Evolutionary conservation across 164 flowering plant genomes (phyloP), one percentile per base, ranked within the genome.

Genomic region (Vitis rupestris): DNA sequence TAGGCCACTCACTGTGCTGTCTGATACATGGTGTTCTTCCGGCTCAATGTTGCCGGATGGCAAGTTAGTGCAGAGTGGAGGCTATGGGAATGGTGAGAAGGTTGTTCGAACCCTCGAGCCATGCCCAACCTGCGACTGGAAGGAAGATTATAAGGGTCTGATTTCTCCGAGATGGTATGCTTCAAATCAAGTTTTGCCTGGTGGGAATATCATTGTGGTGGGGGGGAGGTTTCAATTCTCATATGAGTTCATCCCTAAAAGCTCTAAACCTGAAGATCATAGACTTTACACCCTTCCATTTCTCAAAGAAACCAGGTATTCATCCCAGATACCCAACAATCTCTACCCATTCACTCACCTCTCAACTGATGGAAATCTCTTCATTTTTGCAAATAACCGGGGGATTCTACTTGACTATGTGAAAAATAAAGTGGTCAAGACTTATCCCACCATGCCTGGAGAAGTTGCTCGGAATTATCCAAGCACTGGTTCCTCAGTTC

Each of bases 1-100:
- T 1, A 76, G 91, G 0, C 79, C 86, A 4, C 86, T 85, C 44
- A 74, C 78, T 0, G 30, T 85, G 0, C 60, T 10, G 4, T 76
- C 84, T 0, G 85, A 87, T 58, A 76, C 85, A 6, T 87, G 88
- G 88, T 85, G 88, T 72, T 87, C 90, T 4, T 85, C 90, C 0
- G 90, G 90, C 10, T 69, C 85, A 12, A 17, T 82, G 37, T 50
- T 73, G 0, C 56, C 79, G 3, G 82, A 82, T 13, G 90, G 90
- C 3, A 61, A 48, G 5, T 44, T 86, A 0, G 49, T 86, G 1
- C 86, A 82, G 60, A 77, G 53, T 3, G 89, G 89, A 16, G 90
- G 88, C 2, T 73, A 19, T 61, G 47, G 53, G 16, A 63, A 57
- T 3, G 90, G 90, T 0, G 78, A 76, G 0, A 53, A 75, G 1